Evolutionary conservation across 108 stramenopile genomes (phyloP), one percentile per base, ranked within the genome.

Genomic region (Skeletonema tropicum): DNA sequence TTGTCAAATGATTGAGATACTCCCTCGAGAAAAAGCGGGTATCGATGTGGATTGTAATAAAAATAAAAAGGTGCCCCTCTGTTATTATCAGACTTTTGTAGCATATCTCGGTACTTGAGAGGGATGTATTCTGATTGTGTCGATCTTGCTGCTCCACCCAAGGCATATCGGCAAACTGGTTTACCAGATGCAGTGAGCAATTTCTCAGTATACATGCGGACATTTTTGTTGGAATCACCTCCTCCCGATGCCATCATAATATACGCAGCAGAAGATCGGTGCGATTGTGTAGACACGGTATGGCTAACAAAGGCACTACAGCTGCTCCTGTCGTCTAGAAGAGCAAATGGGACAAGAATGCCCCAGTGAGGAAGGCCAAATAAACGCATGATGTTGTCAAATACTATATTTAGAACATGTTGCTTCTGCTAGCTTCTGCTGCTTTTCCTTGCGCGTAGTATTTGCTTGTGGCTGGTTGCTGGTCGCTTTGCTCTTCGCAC

Each of bases 1-100:
- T 30, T 48, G 0, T 46, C 35, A 42, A 61, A 70, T 14, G 62
- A 13, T 49, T 74, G 49, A n/a, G 60, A 35, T 1, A 79, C 57
- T 0, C 79, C 79, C 13, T 36, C 13, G 58, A 82, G 46, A 72
- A 82, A 82, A 10, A 71, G 61, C 29, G 80, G 80, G 60, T 82
- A 82, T 39, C 80, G 62, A 65, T 82, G 75, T 17, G 80, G 80
- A 42, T 82, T 82, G 71, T 82, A 82, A 38, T 82, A 82, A 55
- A 82, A 82, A 12, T 63, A 81, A 71, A 81, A 81, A 17, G 80
- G 80, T 19, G 77, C 73, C 30, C 60, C 30, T 35, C 35, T n/a
- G n/a, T n/a, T 10, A 38, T 60, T 33, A 31, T 65, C 64, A 42
- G 66, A 3, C 2, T 15, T n/a, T 55, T 55, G 48, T 55, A 68